Conservation (phyloP, 805 yeast genomes). For the Metschnikowia similis region DNA sequence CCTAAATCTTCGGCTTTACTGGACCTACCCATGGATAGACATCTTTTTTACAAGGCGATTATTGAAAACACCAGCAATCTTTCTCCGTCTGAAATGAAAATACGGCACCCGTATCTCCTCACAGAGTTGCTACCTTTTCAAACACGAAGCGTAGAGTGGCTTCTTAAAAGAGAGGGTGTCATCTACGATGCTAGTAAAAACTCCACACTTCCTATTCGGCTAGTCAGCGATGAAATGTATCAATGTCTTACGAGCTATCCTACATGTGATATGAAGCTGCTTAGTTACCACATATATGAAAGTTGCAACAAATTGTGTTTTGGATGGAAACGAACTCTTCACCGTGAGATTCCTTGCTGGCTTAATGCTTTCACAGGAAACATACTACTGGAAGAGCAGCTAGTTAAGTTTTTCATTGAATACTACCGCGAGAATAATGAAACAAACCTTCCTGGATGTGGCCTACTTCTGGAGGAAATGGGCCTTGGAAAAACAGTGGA, state of each 20-base stretch:
- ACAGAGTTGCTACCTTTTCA: conserved; percentile 49
- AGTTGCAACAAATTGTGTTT: conserved; percentile 42
- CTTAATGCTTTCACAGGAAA: conserved; percentile 50
- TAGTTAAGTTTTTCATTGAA: conserved; percentile 23
- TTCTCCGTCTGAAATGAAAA: conserved; percentile 16
- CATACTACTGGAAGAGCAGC: conserved; percentile 30
- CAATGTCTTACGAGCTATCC: conserved; percentile 6
- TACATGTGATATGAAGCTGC: conserved; percentile 5
- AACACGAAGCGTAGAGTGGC: conserved; percentile 52
- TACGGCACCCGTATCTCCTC: conserved; percentile 41
- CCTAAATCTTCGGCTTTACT: not conserved
- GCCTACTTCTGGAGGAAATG: conserved; percentile 91
- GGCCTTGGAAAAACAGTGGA: conserved; percentile 96
- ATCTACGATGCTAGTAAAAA: conserved; percentile 25
- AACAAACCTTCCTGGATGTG: conserved; percentile 46
- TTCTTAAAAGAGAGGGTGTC: conserved; percentile 48
- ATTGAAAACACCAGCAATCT: conserved; percentile 39
- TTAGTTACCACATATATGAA: conserved; percentile 22
- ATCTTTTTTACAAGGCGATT: conserved; percentile 47
- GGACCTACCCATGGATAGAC: conserved; percentile 26
- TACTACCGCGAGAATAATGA: conserved; percentile 20
- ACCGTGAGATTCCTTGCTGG: conserved; percentile 29
- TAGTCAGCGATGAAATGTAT: conserved; percentile 14
- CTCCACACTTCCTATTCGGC: conserved; percentile 18
- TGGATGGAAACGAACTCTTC: conserved; percentile 45